Conservation (phyloP, 1,284 basidiomycete genomes). For the Tetrapyrgos nigripes region DNA sequence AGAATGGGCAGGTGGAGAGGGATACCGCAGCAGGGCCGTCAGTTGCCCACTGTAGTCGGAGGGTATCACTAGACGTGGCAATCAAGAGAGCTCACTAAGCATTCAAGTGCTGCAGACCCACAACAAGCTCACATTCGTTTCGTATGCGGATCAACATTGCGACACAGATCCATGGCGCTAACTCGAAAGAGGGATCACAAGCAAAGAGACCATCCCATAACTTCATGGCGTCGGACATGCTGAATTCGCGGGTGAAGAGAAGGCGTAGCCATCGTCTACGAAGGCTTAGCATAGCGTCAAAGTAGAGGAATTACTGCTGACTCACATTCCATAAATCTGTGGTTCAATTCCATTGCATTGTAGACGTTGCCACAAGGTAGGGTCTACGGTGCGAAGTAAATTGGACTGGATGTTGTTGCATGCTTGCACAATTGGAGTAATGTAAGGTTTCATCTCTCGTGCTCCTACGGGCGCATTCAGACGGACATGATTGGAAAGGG, state of each 20-base stretch:
- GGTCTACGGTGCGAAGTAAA: conserved; percentile 81
- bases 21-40: conserved; percentile 85
- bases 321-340: conserved; percentile 94
- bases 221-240: conserved; percentile 74
- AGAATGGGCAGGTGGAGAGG: conserved; percentile 49
- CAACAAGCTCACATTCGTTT: conserved; percentile 69
- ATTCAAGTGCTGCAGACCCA: neutral
- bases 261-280: conserved; percentile 90
- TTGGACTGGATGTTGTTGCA: conserved; percentile 81
- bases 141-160: conserved; percentile 93
- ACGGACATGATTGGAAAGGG: conserved; percentile 52
- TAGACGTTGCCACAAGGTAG: conserved; percentile 78
- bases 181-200: conserved; percentile 72
- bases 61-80: conserved; percentile 67
- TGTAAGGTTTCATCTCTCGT: conserved; percentile 61
- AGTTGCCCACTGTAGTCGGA: conserved; percentile 87
- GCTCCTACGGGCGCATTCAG: conserved; percentile 52
- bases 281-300: neutral
- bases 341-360: conserved; percentile 86
- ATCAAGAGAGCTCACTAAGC: conserved; percentile 11
- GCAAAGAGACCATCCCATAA: conserved; percentile 95
- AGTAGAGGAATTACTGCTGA: conserved; percentile 12
- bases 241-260: conserved; percentile 90
- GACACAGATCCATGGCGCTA: conserved; percentile 86
- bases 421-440: conserved; percentile 82